A percentile compares a stretch with the other conserved stretches of the same genome.
Conservation (phyloP, 345 rosid genomes). For the Pelargonium nanum region DNA sequence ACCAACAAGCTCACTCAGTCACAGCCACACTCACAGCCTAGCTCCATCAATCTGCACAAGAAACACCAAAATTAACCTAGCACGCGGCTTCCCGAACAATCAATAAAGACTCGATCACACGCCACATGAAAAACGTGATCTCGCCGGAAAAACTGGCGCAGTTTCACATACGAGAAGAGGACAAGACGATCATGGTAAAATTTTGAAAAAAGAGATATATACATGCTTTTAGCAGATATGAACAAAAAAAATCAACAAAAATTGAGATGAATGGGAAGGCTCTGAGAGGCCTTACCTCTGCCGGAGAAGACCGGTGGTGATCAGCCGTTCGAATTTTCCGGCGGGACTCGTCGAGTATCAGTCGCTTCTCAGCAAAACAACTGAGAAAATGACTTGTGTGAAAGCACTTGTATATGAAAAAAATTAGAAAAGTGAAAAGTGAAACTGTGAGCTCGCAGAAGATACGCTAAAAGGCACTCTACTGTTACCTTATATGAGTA, state of each 20-base stretch:
- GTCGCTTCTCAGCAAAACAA: neutral
- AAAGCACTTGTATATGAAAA: neutral
- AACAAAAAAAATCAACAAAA: neutral
- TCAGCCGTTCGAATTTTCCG: neutral
- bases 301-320: neutral
- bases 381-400: neutral
- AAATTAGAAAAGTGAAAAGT: neutral
- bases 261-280: neutral
- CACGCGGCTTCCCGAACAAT: neutral
- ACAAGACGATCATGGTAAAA: neutral
- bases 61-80: neutral
- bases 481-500: no score
- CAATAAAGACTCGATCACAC: neutral
- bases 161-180: neutral
- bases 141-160: neutral
- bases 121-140: neutral
- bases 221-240: neutral
- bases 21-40: neutral
- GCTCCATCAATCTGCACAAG: neutral
- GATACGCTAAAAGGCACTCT: no score
- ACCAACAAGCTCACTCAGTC: neutral
- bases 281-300: neutral
- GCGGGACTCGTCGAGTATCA: neutral
- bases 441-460: no score
- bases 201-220: neutral